A percentile compares a stretch with the other conserved stretches of the same genome.
These are phyloP conservation scores for Phytophthora constricta DNA, from an alignment of 352 stramenopile genomes.

Conservation along the genomic window DNA sequence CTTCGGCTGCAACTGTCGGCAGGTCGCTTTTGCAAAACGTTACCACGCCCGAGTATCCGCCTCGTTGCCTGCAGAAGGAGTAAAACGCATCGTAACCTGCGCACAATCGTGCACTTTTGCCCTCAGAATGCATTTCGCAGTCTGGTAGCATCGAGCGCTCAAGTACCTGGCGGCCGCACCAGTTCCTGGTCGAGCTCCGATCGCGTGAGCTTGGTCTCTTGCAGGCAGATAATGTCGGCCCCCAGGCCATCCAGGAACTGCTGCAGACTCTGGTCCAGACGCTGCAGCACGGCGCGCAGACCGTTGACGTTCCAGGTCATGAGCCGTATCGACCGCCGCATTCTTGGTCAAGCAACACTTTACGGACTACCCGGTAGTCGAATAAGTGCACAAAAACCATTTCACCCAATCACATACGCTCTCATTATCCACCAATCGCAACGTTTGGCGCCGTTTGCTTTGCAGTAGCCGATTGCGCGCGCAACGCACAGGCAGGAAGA, in stretches of 20 bases:
- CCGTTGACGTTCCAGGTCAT: slow-evolving; percentile 91
- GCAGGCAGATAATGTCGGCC: slow-evolving; percentile 82
- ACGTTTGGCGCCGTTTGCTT: slow-evolving; percentile 42
- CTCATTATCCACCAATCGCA: slow-evolving; percentile 44
- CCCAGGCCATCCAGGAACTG: slow-evolving; percentile 63
- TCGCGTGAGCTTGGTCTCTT: slow-evolving; percentile 89
- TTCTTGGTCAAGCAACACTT: slow-evolving; percentile 7
- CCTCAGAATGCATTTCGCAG: background rate
- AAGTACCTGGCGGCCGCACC: slow-evolving; percentile 59
- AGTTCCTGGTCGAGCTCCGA: slow-evolving; percentile 83
- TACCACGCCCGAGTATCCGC: slow-evolving; percentile 83
- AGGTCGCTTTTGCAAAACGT: slow-evolving; percentile 68
- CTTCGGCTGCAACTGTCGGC: slow-evolving; percentile 66
- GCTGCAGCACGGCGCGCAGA: slow-evolving; percentile 75
- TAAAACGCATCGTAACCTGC: slow-evolving; percentile 86
- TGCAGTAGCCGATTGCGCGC: slow-evolving; percentile 22
- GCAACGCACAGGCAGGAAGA: background rate
- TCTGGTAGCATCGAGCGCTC: background rate
- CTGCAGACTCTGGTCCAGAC: slow-evolving; percentile 52
- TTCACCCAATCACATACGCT: slow-evolving; percentile 13
- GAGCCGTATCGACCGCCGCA: slow-evolving; percentile 46
- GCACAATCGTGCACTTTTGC: slow-evolving; percentile 8
- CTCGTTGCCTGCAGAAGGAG: slow-evolving; percentile 69
- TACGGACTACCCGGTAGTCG: no score
- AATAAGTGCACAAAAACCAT: no score